Evolutionary conservation across 1,284 basidiomycete genomes (phyloP).

Genomic region (Kwoniella shivajii): DNA sequence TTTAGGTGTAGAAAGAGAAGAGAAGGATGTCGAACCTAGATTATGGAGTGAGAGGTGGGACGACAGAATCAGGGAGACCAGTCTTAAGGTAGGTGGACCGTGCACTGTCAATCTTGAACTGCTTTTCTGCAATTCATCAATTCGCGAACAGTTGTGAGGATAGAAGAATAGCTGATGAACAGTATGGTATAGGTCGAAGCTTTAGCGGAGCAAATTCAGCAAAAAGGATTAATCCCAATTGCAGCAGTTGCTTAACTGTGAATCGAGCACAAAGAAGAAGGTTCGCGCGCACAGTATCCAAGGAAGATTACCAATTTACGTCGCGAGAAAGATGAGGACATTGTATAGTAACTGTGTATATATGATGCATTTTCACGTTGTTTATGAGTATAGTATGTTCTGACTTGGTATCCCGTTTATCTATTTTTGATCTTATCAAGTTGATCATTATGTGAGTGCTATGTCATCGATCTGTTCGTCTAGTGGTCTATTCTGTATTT

Average conservation of each 20-base stretch:
- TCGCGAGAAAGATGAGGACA: neutral
- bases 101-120: neutral
- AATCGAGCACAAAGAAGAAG: too few species aligned
- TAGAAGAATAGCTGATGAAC: neutral
- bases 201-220: constrained; percentile 29
- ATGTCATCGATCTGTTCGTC: too few species aligned
- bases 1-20: constrained; percentile 69
- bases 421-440: too few species aligned
- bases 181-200: constrained; percentile 24
- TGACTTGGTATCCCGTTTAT: neutral
- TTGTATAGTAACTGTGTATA: constrained; percentile 7
- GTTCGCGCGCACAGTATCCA: too few species aligned
- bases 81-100: constrained; percentile 66
- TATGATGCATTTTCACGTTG: constrained; percentile 1
- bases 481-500: too few species aligned
- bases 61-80: constrained; percentile 78
- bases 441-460: too few species aligned
- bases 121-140: neutral
- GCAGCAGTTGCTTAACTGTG: neutral
- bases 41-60: constrained; percentile 91
- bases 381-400: neutral
- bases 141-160: too few species aligned
- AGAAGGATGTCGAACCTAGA: constrained; percentile 77
- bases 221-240: constrained; percentile 20
- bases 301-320: too few species aligned